phyloP scores from a whole-genome alignment of 2,329 filamentous ascomycete genomes.

The Capronia americana region DNA sequence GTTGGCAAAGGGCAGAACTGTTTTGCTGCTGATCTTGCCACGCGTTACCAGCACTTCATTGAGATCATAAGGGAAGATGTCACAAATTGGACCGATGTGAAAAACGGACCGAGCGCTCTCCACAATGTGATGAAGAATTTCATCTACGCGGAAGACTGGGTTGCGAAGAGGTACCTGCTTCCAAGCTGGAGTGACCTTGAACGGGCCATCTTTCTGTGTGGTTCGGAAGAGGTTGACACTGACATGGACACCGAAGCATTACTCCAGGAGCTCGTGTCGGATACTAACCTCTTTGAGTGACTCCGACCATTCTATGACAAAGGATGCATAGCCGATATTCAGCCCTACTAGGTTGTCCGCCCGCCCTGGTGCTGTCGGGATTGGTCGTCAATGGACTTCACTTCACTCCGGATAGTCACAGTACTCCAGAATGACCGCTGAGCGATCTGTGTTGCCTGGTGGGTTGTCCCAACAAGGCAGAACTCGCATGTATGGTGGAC shows the following conservation, averaged over 20 bases:
- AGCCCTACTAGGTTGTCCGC: conserved; percentile 7
- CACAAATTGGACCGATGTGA: conserved; percentile 14
- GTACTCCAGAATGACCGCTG: neutral
- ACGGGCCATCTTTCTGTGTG: conserved; percentile 6
- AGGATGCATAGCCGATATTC: conserved; percentile 12
- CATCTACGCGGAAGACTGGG: conserved; percentile 21
- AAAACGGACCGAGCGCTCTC: conserved; percentile 13
- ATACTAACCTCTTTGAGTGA: conserved; percentile 20
- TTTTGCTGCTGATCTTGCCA: neutral
- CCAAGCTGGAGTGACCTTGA: conserved; percentile 23
- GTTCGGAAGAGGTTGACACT: conserved; percentile 8
- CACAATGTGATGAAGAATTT: conserved; percentile 11
- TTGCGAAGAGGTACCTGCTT: conserved; percentile 12
- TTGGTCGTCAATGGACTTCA: neutral
- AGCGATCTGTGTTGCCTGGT: neutral
- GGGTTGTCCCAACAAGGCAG: neutral
- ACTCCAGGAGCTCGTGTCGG: conserved; percentile 10
- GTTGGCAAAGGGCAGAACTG: conserved; percentile 6
- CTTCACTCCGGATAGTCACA: neutral
- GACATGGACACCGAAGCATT: conserved; percentile 8
- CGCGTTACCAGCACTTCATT: conserved; percentile 9
- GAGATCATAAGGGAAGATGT: conserved; percentile 3
- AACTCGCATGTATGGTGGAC: neutral
- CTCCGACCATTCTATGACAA: conserved; percentile 3
- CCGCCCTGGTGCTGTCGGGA: neutral